phyloP scores from a whole-genome alignment of 129 eudicot species.

The Lactuca sativa region DNA sequence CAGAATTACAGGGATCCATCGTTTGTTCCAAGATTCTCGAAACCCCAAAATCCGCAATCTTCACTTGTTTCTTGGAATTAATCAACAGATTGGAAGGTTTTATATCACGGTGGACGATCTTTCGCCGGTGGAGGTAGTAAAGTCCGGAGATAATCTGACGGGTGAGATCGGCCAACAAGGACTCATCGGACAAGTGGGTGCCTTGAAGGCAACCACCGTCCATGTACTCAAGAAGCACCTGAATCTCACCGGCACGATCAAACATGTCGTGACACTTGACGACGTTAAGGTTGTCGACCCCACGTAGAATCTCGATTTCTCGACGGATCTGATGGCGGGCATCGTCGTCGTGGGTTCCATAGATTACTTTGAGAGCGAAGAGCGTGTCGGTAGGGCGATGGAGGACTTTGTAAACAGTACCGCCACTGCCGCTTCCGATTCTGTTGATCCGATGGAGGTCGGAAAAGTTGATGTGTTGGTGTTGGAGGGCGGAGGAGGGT shows the following conservation, averaged over 20 bases:
- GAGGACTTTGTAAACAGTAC: constrained; percentile 57
- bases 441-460: constrained; percentile 38
- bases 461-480: constrained; percentile 22
- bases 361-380: constrained; percentile 74
- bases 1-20: constrained; percentile 71
- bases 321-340: constrained; percentile 71
- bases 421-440: constrained; percentile 51
- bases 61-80: constrained; percentile 24
- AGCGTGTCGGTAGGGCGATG: constrained; percentile 38
- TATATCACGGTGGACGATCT: constrained; percentile 35
- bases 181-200: constrained; percentile 43
- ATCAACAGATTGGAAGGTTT: constrained; percentile 56
- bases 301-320: constrained; percentile 54
- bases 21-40: constrained; percentile 62
- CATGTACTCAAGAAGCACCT: constrained; percentile 74
- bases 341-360: constrained; percentile 72
- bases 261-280: constrained; percentile 64
- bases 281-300: constrained; percentile 45
- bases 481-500: constrained; percentile 3
- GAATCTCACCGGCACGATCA: constrained; percentile 80
- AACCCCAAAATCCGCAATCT: constrained; percentile 67
- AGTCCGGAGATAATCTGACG: constrained; percentile 36
- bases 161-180: constrained; percentile 45
- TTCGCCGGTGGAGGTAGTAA: constrained; percentile 36
- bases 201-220: constrained; percentile 71